Percentiles rank a stretch among this genome's conserved stretches.
Conservation (phyloP, 2,329 filamentous ascomycete species). For the Rhynchosporium agropyri region DNA sequence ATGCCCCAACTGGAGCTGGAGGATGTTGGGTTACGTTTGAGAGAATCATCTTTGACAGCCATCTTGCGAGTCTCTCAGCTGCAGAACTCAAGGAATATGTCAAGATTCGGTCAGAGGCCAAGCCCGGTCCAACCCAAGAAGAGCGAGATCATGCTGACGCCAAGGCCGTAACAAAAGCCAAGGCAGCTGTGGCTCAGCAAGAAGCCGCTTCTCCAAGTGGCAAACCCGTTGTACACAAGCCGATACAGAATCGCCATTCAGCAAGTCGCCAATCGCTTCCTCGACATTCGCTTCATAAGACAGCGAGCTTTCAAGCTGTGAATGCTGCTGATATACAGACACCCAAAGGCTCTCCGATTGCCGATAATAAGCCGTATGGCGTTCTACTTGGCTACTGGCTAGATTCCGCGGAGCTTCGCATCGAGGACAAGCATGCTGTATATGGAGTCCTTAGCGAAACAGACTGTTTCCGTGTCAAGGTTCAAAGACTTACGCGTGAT, state of each 20-base stretch:
- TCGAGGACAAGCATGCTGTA: conserved; percentile 60
- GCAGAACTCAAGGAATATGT: conserved; percentile 65
- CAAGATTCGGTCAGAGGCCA: conserved; percentile 51
- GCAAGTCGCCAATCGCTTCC: conserved; percentile 34
- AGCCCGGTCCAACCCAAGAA: conserved; percentile 31
- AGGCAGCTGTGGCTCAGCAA: conserved; percentile 30
- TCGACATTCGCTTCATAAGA: conserved; percentile 35
- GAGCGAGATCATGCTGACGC: conserved; percentile 31
- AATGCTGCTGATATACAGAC: conserved; percentile 35
- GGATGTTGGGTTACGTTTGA: conserved; percentile 68
- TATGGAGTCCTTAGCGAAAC: conserved; percentile 64
- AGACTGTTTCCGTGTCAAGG: conserved; percentile 66
- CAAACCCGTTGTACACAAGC: conserved; percentile 34
- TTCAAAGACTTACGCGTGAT: conserved; percentile 62
- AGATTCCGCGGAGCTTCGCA: conserved; percentile 52
- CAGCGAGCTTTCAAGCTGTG: conserved; percentile 37
- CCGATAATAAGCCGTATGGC: conserved; percentile 34
- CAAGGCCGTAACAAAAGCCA: conserved; percentile 37
- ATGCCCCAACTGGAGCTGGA: conserved; percentile 58
- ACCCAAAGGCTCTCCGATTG: conserved; percentile 33
- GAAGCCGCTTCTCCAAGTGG: conserved; percentile 28
- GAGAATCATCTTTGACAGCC: conserved; percentile 59
- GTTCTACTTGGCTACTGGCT: conserved; percentile 60
- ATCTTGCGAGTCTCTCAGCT: conserved; percentile 58
- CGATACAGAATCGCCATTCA: conserved; percentile 26